Conservation (phyloP, 2,329 filamentous ascomycete genomes). For the Aspergillus japonicus region DNA sequence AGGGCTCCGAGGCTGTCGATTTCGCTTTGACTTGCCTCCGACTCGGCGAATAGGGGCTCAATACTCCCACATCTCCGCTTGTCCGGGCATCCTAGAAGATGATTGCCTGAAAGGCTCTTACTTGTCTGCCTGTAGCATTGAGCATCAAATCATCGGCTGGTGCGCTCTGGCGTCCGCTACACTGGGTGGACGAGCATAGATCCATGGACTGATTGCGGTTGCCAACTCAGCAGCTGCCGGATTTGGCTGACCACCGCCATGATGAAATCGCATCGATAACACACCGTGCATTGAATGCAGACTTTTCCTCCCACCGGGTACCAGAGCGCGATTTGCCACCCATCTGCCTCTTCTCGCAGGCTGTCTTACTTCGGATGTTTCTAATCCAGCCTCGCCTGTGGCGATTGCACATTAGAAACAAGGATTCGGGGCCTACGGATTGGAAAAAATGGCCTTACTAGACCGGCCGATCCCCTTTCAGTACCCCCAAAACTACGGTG, state of each 20-base stretch:
- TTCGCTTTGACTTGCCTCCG: constrained; percentile 9
- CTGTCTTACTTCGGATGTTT: constrained; percentile 26
- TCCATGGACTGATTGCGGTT: constrained; percentile 29
- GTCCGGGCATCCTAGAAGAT: constrained; percentile 15
- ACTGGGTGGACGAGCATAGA: constrained; percentile 20
- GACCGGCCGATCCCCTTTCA: constrained; percentile 20
- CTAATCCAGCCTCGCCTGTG: constrained; percentile 22
- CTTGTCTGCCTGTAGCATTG: constrained; percentile 16
- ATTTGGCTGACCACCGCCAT: constrained; percentile 23
- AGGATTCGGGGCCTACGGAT: constrained; percentile 26
- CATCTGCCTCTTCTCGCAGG: constrained; percentile 24
- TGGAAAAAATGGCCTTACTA: constrained; percentile 23
- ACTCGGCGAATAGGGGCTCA: constrained; percentile 17
- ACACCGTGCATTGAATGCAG: constrained; percentile 18
- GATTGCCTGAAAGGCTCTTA: constrained; percentile 11
- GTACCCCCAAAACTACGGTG: not conserved
- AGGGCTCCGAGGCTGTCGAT: constrained; percentile 12
- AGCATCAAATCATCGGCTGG: constrained; percentile 24
- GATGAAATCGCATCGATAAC: constrained; percentile 13
- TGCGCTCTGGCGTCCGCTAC: constrained; percentile 19
- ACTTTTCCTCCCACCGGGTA: constrained; percentile 21
- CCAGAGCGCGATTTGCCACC: constrained; percentile 32
- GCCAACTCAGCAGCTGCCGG: constrained; percentile 31
- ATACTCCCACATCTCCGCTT: constrained; percentile 17
- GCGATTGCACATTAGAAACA: constrained; percentile 25